These are phyloP conservation scores for Aspergillus tanneri DNA, from an alignment of 2,329 filamentous ascomycete species.

Conservation along the genomic window DNA sequence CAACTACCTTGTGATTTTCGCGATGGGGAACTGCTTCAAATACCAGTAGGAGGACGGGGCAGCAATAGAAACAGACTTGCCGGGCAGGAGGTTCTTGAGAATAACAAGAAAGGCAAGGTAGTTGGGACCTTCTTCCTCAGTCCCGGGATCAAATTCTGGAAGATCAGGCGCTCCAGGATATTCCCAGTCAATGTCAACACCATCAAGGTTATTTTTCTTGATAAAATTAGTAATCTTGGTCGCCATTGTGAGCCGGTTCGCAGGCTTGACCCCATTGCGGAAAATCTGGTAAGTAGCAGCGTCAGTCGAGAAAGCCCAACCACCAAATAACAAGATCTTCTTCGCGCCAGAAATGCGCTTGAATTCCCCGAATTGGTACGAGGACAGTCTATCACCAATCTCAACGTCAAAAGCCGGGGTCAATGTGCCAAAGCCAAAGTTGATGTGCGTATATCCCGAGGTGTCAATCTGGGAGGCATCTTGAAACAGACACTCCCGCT, in stretches of 20 bases:
- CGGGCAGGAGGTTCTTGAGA: slow-evolving; percentile 21
- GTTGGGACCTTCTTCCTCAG: slow-evolving; percentile 29
- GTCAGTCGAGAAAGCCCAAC: slow-evolving; percentile 46
- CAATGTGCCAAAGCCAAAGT: slow-evolving; percentile 40
- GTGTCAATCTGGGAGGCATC: slow-evolving; percentile 23
- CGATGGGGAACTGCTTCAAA: slow-evolving; percentile 14
- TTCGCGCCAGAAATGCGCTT: slow-evolving; percentile 29
- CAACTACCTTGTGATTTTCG: slow-evolving; percentile 4
- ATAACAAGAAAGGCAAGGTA: slow-evolving; percentile 35
- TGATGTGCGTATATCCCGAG: slow-evolving; percentile 32
- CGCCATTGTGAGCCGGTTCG: slow-evolving; percentile 41
- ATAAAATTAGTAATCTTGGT: slow-evolving; percentile 32
- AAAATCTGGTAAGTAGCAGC: slow-evolving; percentile 41
- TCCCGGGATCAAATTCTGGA: slow-evolving; percentile 27
- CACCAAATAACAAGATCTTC: slow-evolving; percentile 46
- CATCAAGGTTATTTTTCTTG: slow-evolving; percentile 13
- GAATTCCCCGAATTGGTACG: slow-evolving; percentile 35
- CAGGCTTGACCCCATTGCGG: slow-evolving; percentile 33
- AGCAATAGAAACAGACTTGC: slow-evolving; percentile 25
- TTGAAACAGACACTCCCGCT: slow-evolving; percentile 31
- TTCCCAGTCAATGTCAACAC: slow-evolving; percentile 18
- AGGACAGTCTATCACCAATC: slow-evolving; percentile 17
- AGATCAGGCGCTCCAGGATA: slow-evolving; percentile 14
- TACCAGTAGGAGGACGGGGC: slow-evolving; percentile 32
- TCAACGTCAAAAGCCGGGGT: slow-evolving; percentile 32